Percentiles rank a stretch among this genome's conserved stretches.
Conservation (phyloP, 345 rosid species). For the Dovyalis caffra region DNA sequence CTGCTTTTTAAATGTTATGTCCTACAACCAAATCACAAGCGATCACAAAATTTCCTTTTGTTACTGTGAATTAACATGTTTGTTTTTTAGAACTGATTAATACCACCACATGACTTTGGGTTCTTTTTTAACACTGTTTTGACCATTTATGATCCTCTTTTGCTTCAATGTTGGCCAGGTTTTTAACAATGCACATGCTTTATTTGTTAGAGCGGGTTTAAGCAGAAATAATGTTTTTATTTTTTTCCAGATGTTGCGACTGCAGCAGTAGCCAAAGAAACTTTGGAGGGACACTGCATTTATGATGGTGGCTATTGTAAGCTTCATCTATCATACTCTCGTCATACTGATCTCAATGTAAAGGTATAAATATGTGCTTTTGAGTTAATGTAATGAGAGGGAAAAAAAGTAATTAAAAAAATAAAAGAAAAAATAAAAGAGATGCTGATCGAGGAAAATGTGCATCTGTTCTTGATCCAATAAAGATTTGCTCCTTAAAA, state of each 20-base stretch:
- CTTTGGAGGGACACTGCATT: constrained; percentile 97
- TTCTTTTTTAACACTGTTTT: not conserved
- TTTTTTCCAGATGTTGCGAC: constrained; percentile 65
- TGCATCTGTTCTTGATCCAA: constrained; percentile 39
- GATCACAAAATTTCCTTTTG: not conserved
- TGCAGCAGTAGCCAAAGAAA: constrained; percentile 81
- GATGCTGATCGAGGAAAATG: constrained; percentile 42
- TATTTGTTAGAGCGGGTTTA: not conserved
- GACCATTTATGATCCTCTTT: not conserved
- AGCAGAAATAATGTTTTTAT: constrained; percentile 12
- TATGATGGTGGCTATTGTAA: constrained; percentile 99
- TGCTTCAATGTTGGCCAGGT: not conserved
- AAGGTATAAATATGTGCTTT: constrained; percentile 85
- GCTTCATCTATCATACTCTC: constrained; percentile 99
- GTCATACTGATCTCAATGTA: constrained; percentile 99
- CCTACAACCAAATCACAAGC: not conserved
- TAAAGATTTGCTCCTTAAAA: constrained; percentile 36
- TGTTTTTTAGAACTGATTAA: not conserved
- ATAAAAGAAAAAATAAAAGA: constrained; percentile 27
- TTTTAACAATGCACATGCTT: not conserved
- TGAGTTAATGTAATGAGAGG: constrained; percentile 54
- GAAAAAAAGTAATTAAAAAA: too few species aligned
- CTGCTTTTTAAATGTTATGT: not conserved
- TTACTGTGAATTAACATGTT: not conserved
- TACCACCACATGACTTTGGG: not conserved